Evolutionary conservation across 768 basidiomycete species (phyloP).

Genomic region (Macrolepiota dolichaula): DNA sequence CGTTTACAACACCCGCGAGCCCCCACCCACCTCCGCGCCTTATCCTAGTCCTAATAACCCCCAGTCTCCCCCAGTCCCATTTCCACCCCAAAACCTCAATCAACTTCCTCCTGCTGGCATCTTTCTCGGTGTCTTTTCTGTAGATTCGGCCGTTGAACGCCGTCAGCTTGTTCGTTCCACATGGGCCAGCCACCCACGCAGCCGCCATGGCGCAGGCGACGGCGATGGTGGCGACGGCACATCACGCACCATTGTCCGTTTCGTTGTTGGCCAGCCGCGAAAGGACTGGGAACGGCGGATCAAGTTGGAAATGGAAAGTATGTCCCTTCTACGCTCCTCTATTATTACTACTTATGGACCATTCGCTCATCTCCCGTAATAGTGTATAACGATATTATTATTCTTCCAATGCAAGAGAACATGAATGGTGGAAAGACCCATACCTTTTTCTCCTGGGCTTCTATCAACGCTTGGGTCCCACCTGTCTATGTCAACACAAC

Average conservation of each 20-base stretch:
- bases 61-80: conserved; percentile 34
- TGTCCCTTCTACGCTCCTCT: conserved; percentile 30
- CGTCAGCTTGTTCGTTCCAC: conserved; percentile 85
- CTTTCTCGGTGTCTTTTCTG: conserved; percentile 87
- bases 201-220: conserved; percentile 66
- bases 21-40: conserved; percentile 29
- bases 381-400: conserved; percentile 85
- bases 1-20: conserved; percentile 38
- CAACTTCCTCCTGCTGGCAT: conserved; percentile 78
- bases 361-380: conserved; percentile 11
- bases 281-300: conserved; percentile 78
- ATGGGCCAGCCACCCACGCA: conserved; percentile 82
- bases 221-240: conserved; percentile 74
- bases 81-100: conserved; percentile 75
- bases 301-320: conserved; percentile 88
- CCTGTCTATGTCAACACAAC: conserved; percentile 57
- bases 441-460: conserved; percentile 91
- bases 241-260: conserved; percentile 82
- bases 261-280: conserved; percentile 83
- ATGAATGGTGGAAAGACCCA: conserved; percentile 96
- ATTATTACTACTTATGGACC: conserved; percentile 2
- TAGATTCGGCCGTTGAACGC: conserved; percentile 81
- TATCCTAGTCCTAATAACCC: conserved; percentile 36
- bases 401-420: conserved; percentile 84
- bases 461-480: conserved; percentile 88